Evolutionary conservation across 2,329 filamentous ascomycete species (phyloP).

Genomic region (Paraphaeosphaeria sporulosa): DNA sequence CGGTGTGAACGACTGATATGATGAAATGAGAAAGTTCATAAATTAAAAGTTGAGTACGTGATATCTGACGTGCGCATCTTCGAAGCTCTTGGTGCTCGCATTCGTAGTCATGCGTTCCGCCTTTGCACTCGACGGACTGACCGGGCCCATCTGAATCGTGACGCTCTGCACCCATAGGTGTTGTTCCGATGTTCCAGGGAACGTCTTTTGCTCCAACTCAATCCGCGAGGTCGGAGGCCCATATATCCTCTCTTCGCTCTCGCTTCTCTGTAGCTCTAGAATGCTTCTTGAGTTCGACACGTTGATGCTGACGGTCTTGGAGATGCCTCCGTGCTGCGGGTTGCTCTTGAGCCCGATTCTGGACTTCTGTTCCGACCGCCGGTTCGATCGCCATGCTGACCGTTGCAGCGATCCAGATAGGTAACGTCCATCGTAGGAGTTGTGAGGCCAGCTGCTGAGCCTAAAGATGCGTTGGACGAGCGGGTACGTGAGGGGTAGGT

Average conservation of each 20-base stretch:
- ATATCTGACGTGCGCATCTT: neutral
- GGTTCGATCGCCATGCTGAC: constrained; percentile 5
- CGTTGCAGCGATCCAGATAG: constrained; percentile 5
- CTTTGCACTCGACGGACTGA: constrained; percentile 4
- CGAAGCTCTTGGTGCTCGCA: constrained; percentile 8
- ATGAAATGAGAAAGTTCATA: neutral
- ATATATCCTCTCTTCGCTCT: constrained; percentile 20
- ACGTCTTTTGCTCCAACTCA: constrained; percentile 3
- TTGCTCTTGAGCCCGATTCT: constrained; percentile 5
- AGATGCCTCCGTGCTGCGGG: constrained; percentile 9
- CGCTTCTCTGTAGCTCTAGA: constrained; percentile 3
- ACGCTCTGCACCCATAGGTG: constrained; percentile 1
- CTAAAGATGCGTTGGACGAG: constrained; percentile 60
- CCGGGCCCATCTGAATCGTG: constrained; percentile 1
- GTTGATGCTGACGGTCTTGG: constrained; percentile 16
- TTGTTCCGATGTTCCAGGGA: neutral
- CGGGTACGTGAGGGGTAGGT: constrained; percentile 67
- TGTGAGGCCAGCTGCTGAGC: constrained; percentile 40
- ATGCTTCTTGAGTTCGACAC: constrained; percentile 7
- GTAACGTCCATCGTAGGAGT: constrained; percentile 25
- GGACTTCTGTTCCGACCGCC: constrained; percentile 13
- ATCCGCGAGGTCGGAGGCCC: constrained; percentile 10
- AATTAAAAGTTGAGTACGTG: neutral
- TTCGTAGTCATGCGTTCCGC: constrained; percentile 9
- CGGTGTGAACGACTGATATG: no score